Conservation (phyloP, 768 basidiomycete genomes). For the Russula abietina region DNA sequence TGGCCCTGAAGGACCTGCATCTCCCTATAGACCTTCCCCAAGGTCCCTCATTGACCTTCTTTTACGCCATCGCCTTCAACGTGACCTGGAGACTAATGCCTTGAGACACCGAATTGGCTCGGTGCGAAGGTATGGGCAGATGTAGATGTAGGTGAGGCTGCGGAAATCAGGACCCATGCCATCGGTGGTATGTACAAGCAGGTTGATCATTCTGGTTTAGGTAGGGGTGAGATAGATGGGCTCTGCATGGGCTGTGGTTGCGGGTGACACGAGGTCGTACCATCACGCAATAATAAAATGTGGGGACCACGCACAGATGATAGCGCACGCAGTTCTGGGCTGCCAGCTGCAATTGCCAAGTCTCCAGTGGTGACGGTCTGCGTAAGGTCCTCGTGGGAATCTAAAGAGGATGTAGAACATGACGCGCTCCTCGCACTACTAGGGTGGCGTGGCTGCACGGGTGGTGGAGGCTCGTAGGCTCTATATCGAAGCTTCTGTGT, state of each 20-base stretch:
- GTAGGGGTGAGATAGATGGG: neutral
- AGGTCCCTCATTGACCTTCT: too few species aligned
- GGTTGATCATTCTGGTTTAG: neutral
- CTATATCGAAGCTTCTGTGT: slow-evolving; percentile 56
- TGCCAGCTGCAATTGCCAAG: slow-evolving; percentile 24
- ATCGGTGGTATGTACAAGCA: neutral
- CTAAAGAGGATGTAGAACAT: slow-evolving; percentile 31
- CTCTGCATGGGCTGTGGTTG: neutral
- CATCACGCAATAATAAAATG: neutral
- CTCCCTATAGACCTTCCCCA: too few species aligned
- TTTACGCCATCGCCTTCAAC: too few species aligned
- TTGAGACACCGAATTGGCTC: too few species aligned
- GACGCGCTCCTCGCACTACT: slow-evolving; percentile 32
- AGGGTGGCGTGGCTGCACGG: slow-evolving; percentile 34
- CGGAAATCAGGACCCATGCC: neutral
- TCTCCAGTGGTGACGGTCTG: slow-evolving; percentile 25
- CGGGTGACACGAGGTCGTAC: neutral
- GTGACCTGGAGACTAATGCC: too few species aligned
- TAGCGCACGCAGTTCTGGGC: slow-evolving; percentile 19
- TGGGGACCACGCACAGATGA: slow-evolving; percentile 19
- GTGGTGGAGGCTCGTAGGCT: slow-evolving; percentile 61
- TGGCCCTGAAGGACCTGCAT: too few species aligned
- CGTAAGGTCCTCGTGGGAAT: slow-evolving; percentile 32
- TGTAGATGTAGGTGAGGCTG: too few species aligned
- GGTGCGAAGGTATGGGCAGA: too few species aligned